Conservation (phyloP, 805 yeast genomes). For the Starmerella davenportii region DNA sequence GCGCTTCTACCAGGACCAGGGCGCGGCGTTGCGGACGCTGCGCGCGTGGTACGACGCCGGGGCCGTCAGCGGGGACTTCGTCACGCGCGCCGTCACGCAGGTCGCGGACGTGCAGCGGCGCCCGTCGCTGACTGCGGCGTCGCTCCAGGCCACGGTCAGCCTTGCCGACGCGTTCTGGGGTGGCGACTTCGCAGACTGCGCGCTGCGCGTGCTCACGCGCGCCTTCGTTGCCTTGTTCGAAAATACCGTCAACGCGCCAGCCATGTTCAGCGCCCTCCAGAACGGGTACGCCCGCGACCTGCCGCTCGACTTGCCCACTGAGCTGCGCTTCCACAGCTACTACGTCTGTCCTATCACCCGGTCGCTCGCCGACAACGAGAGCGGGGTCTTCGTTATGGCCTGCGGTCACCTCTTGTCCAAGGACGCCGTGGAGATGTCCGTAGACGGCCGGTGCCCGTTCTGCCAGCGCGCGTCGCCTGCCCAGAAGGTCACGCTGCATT, state of each 20-base stretch:
- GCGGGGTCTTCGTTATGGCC: constrained; percentile 41
- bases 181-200: neutral
- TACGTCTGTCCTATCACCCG: constrained; percentile 57
- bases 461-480: too few relatives aligned
- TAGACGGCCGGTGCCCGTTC: neutral
- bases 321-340: constrained; percentile 40
- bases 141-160: neutral
- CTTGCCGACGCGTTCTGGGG: neutral
- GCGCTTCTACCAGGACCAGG: neutral
- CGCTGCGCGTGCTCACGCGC: neutral
- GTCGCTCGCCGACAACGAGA: constrained; percentile 30
- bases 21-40: neutral
- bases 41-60: neutral
- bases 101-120: neutral
- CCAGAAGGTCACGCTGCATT: too few relatives aligned
- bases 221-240: neutral
- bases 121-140: neutral
- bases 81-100: neutral
- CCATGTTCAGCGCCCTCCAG: neutral
- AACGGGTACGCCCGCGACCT: constrained; percentile 22
- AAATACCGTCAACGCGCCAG: too few relatives aligned
- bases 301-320: constrained; percentile 32
- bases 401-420: constrained; percentile 48
- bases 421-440: neutral
- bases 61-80: neutral